Base-by-base conservation (phyloP, 345 rosid genomes). In the Cardamine resedifolia region DNA sequence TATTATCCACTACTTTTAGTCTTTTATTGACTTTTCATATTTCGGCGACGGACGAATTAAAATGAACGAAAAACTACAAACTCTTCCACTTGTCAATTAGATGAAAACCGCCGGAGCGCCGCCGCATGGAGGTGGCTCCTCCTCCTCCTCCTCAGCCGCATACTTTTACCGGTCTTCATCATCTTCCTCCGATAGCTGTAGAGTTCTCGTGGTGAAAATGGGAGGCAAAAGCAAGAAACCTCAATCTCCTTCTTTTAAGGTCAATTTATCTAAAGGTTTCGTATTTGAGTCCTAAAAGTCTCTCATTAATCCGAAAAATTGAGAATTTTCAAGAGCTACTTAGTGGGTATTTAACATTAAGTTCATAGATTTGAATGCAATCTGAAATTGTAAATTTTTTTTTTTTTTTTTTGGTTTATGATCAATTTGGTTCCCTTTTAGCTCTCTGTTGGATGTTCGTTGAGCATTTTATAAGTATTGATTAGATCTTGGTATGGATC, bases 181-280 rank as follows among this genome's bases (percentile, higher is more conserved):
- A 26, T 80, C 82, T 11, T 70, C 76, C 4, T 58, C 80, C 3
- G 68, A 64, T 50, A 64, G 70, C 16, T 64, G 68, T 60, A 83
- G 72, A 58, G 66, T 73, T 48, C 57, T 79, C 28, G 82, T 78
- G 0, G 66, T 77, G 43, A 85, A 81, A 81, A 77, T 77, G 77
- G 80, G 71, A n/a, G 86, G 76, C 10, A 87, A 81, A 80, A 75
- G 69, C 83, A 85, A 79, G 71, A 87, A 63, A 20, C 70, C 79
- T 43, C 76, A 57, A n/a, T 48, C 83, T 77, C 4, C 84, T 31
- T 73, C 80, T 61, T 64, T 77, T 53, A 80, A 85, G 87, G 85
- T 85, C 67, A 15, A 38, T 48, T 74, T 73, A 3, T 68, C 14
- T 76, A 31, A 63, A 43, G 33, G 38, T 65, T 47, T 68, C 48